These are phyloP conservation scores for Auriscalpium vulgare DNA, from an alignment of 768 basidiomycete species.

Conservation along the genomic window DNA sequence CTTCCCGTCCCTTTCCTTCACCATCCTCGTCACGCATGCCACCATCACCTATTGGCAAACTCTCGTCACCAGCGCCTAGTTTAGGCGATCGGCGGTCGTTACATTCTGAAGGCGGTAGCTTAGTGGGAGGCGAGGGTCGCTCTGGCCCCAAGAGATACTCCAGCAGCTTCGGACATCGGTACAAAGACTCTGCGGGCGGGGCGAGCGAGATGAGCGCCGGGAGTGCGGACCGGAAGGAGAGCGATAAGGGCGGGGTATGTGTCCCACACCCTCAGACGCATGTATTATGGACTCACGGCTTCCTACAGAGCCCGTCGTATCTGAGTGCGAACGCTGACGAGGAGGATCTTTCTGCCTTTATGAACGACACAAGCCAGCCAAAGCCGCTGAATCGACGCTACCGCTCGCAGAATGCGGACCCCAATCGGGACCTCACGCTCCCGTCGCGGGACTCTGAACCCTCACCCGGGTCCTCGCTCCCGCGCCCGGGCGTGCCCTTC, in stretches of 20 bases:
- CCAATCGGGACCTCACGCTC: slow-evolving; percentile 7
- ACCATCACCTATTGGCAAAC: slow-evolving; percentile 29
- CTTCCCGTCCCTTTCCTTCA: slow-evolving; percentile 26
- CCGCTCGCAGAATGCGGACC: slow-evolving; percentile 15
- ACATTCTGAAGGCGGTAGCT: slow-evolving; percentile 21
- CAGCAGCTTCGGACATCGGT: slow-evolving; percentile 72
- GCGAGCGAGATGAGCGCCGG: slow-evolving; percentile 31
- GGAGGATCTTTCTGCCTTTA: slow-evolving; percentile 71
- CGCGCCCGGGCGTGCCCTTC: not conserved
- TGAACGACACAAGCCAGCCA: slow-evolving; percentile 67
- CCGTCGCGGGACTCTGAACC: not conserved
- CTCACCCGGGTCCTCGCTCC: slow-evolving; percentile 4
- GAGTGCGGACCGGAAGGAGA: slow-evolving; percentile 24
- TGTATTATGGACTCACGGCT: not conserved
- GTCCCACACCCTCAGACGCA: not conserved
- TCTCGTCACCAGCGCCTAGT: slow-evolving; percentile 28
- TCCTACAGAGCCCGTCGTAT: slow-evolving; percentile 32
- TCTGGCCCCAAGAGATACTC: slow-evolving; percentile 55
- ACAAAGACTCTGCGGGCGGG: slow-evolving; percentile 33
- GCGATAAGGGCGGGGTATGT: slow-evolving; percentile 16
- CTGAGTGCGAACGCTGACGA: slow-evolving; percentile 51
- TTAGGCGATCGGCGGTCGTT: slow-evolving; percentile 33
- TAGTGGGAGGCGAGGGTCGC: slow-evolving; percentile 14
- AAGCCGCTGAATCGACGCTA: slow-evolving; percentile 40
- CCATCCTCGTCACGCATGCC: slow-evolving; percentile 36